Base-by-base conservation (phyloP, 148 eudicot genomes). In the Fallopia convolvulus region DNA sequence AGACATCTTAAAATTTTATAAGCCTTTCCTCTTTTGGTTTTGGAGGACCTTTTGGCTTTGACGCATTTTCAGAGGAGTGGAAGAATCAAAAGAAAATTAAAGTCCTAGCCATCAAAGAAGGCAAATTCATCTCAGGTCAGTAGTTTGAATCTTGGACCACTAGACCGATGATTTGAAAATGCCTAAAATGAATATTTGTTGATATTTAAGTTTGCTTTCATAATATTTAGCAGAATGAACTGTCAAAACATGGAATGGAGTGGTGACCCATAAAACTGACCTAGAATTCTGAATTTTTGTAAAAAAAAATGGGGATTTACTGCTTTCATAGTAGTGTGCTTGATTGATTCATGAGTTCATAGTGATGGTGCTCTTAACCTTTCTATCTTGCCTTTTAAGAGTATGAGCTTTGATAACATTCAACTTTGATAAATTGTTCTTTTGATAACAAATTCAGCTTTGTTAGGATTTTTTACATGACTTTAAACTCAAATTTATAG, bases 21-120 rank as follows among this genome's bases (percentile, higher is more conserved):
- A 93, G 98, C 77, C 90, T 96, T 72, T 87, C 98, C 6, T 80
- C 79, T 52, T 95, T 95, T 85, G 98, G 95, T 78, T 33, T 86
- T 72, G 91, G 92, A 46, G 91, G 97, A 21, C 89, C 88, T 76
- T 96, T 96, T 77, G 87, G 97, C 36, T 96, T 96, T 83, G 98
- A 93, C 84, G 83, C 89, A 65, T 93, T 96, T 82, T 83, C 86
- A 70, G 85, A 86, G 79, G 93, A 81, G 84, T 87, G 87, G 86
- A 95, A 91, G 74, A 87, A 91, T 68, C 84, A 80, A 50, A 83
- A 87, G 80, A 80, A 81, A n/a, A n/a, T n/a, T n/a, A 52, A 83
- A 87, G 15, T 79, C 88, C 20, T 76, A 90, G 61, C 83, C 97
- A 66, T 90, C 97, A 30, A 83, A 89, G 74, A 90, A 86, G 78